Evolutionary conservation across 176 grass and related monocot genomes (phyloP).

Genomic region (Sorghum bicolor): Sorghum_bicolor_NCBIv3 NC_012878.2:6364001-6364500

Average conservation of each 20-base stretch:
- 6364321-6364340: slow-evolving; percentile 50
- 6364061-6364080: slow-evolving; percentile 68
- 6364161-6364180: slow-evolving; percentile 42
- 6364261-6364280: slow-evolving; percentile 57
- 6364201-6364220: slow-evolving; percentile 67
- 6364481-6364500: slow-evolving; percentile 75
- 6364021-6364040: slow-evolving; percentile 41
- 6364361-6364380: slow-evolving; percentile 62
- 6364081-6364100: slow-evolving; percentile 47
- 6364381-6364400: slow-evolving; percentile 64
- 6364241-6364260: slow-evolving; percentile 59
- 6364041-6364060: slow-evolving; percentile 49
- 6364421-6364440: slow-evolving; percentile 78
- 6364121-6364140: slow-evolving; percentile 76
- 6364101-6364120: slow-evolving; percentile 33
- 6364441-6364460: slow-evolving; percentile 51
- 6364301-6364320: slow-evolving; percentile 49
- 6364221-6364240: slow-evolving; percentile 52
- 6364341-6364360: slow-evolving; percentile 71
- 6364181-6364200: slow-evolving; percentile 56
- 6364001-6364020: slow-evolving; percentile 47
- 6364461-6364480: slow-evolving; percentile 64
- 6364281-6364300: slow-evolving; percentile 71
- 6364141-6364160: slow-evolving; percentile 57
- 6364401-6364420: slow-evolving; percentile 61